Evolutionary conservation across 2,329 filamentous ascomycete genomes (phyloP).

Genomic region (Bipolaris bicolor): DNA sequence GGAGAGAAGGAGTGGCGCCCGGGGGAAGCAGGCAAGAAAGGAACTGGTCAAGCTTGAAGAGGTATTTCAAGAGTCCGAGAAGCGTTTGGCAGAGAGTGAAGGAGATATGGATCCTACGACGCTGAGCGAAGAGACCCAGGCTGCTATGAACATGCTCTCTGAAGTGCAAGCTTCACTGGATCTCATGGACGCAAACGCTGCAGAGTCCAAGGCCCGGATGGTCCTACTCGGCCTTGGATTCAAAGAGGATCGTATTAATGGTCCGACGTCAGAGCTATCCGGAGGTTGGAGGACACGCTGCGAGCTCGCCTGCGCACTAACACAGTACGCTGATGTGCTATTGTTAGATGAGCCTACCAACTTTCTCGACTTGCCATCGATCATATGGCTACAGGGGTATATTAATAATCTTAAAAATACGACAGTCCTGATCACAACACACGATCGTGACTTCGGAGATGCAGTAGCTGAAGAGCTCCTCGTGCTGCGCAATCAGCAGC

Average conservation of each 20-base stretch:
- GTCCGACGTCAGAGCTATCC: conserved; percentile 69
- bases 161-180: conserved; percentile 73
- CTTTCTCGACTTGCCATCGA: conserved; percentile 80
- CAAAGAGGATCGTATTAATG: conserved; percentile 64
- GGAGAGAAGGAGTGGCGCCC: conserved; percentile 72
- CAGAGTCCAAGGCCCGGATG: conserved; percentile 69
- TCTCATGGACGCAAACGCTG: conserved; percentile 62
- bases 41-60: conserved; percentile 72
- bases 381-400: conserved; percentile 82
- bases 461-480: conserved; percentile 77
- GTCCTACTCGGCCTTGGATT: conserved; percentile 73
- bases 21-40: conserved; percentile 78
- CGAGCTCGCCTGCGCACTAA: conserved; percentile 60
- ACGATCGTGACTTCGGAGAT: conserved; percentile 82
- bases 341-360: conserved; percentile 89
- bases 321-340: conserved; percentile 76
- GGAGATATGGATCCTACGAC: conserved; percentile 62
- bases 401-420: conserved; percentile 63
- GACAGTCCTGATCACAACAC: conserved; percentile 80
- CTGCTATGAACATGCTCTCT: conserved; percentile 71
- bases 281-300: conserved; percentile 63
- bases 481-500: conserved; percentile 72
- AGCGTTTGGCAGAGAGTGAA: conserved; percentile 58
- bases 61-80: conserved; percentile 64
- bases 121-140: conserved; percentile 70